Conservation (phyloP, 208 protist genomes). For the Blechomonas ayalai region DNA sequence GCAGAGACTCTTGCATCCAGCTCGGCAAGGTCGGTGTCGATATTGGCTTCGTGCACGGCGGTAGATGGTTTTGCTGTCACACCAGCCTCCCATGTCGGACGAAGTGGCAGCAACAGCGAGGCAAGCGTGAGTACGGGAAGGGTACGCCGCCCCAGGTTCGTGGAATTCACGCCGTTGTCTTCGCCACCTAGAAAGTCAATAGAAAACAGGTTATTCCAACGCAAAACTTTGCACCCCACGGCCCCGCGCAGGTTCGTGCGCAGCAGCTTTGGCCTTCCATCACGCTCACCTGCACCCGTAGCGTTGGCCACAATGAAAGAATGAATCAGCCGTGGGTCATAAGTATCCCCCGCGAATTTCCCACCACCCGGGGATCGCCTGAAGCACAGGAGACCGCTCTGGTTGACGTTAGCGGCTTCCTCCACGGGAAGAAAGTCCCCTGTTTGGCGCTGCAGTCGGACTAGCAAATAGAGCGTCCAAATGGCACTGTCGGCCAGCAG, state of each 20-base stretch:
- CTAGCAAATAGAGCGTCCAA: constrained; percentile 70
- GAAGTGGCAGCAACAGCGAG: constrained; percentile 52
- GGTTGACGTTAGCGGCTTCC: neutral
- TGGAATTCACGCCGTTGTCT: constrained; percentile 25
- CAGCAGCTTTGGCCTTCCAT: constrained; percentile 13
- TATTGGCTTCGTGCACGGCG: neutral
- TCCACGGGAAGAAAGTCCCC: constrained; percentile 25
- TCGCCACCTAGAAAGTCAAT: constrained; percentile 62
- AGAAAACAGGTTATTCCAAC: constrained; percentile 34
- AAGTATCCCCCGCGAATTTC: constrained; percentile 25
- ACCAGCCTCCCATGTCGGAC: constrained; percentile 6
- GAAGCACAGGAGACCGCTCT: constrained; percentile 14
- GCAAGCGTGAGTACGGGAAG: constrained; percentile 68
- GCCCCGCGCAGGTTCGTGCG: constrained; percentile 47
- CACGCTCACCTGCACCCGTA: constrained; percentile 12
- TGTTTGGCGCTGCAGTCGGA: constrained; percentile 43
- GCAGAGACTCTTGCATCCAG: neutral
- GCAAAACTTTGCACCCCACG: constrained; percentile 39
- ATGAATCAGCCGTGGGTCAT: constrained; percentile 29
- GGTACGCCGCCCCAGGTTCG: constrained; percentile 23
- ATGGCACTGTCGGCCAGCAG: constrained; percentile 44
- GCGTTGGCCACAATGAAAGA: constrained; percentile 20
- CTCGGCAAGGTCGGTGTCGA: neutral
- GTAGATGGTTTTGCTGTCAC: neutral
- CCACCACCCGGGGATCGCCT: constrained; percentile 29